Base-by-base conservation (phyloP, 1,284 basidiomycete species). In the Peniophora sp. region DNA sequence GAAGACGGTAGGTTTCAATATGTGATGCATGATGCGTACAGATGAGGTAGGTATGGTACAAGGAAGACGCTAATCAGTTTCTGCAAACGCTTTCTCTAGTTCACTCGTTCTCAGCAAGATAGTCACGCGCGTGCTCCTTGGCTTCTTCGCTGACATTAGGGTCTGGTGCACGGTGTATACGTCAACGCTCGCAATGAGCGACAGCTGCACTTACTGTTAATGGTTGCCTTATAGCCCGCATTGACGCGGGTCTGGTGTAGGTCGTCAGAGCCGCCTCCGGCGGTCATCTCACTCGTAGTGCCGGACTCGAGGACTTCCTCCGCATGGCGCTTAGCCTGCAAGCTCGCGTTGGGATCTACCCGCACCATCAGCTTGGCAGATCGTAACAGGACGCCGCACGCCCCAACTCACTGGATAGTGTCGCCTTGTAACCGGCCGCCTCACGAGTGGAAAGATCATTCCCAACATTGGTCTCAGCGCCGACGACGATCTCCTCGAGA, bases 361-460 rank as follows among this genome's bases (percentile, higher is more conserved):
- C 18, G 42, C n/a, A n/a, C n/a, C n/a, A n/a, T n/a, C n/a, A n/a
- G n/a, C n/a, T n/a, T n/a, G n/a, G n/a, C n/a, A n/a, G n/a, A n/a
- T n/a, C n/a, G n/a, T n/a, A 23, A 18, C 27, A 24, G 1, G 41
- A 17, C n/a, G n/a, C n/a, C n/a, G n/a, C n/a, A n/a, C n/a, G 27
- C 27, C 27, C 12, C 27, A 1, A 62, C 72, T 20, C 52, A 75
- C 75, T 78, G 53, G 64, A 64, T 24, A 79, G 54, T 2, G 76
- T 74, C 2, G 78, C 75, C 62, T 80, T 79, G 67, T 79, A 77
- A 8, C 77, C 77, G 18, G 67, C 72, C 10, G 71, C 60, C 20
- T 69, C 66, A 18, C 64, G 64, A 18, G 62, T 57, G 27, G 69
- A 64, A 22, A 63, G 60, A 35, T 58, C 64, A 23, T 46, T n/a